These are phyloP conservation scores for Kappamyces sp. DNA, from an alignment of 192 early-diverging fungal genomes.

Conservation along the genomic window DNA sequence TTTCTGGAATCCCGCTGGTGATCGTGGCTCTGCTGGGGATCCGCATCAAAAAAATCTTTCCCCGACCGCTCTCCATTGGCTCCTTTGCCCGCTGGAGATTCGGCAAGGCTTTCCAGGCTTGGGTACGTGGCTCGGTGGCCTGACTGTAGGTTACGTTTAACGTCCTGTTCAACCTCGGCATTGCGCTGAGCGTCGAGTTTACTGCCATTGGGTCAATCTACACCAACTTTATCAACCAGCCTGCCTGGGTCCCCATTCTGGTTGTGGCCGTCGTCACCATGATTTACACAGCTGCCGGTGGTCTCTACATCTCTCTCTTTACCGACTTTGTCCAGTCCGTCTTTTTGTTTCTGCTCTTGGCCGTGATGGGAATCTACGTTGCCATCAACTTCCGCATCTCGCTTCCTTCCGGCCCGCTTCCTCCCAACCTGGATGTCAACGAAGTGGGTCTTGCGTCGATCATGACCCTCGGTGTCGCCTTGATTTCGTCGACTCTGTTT, in stretches of 20 bases:
- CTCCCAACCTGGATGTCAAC: conserved; percentile 28
- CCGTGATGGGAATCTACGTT: conserved; percentile 32
- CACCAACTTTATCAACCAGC: conserved; percentile 22
- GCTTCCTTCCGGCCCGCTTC: conserved; percentile 22
- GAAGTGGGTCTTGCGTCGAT: conserved; percentile 31
- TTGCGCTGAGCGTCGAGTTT: conserved; percentile 35
- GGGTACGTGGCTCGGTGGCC: too few species aligned
- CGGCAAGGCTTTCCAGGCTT: conserved; percentile 30
- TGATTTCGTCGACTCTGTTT: conserved; percentile 38
- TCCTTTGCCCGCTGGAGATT: conserved; percentile 27
- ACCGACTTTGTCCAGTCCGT: conserved; percentile 42
- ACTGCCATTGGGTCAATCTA: conserved; percentile 37
- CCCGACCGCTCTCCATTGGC: conserved; percentile 28
- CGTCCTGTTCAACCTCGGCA: conserved; percentile 36
- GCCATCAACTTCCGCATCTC: conserved; percentile 27
- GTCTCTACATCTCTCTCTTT: conserved; percentile 40
- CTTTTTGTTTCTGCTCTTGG: conserved; percentile 22
- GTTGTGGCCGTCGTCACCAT: conserved; percentile 38
- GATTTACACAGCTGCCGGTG: conserved; percentile 40
- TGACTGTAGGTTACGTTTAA: conserved; percentile 29
- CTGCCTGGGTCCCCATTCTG: conserved; percentile 31
- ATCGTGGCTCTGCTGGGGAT: conserved; percentile 32
- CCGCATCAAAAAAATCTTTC: conserved; percentile 25
- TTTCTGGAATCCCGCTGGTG: conserved; percentile 35
- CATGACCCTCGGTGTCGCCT: conserved; percentile 31